Evolutionary conservation across 75 land plant genomes (phyloP).

Genomic region (Sequoiadendron giganteum): DNA sequence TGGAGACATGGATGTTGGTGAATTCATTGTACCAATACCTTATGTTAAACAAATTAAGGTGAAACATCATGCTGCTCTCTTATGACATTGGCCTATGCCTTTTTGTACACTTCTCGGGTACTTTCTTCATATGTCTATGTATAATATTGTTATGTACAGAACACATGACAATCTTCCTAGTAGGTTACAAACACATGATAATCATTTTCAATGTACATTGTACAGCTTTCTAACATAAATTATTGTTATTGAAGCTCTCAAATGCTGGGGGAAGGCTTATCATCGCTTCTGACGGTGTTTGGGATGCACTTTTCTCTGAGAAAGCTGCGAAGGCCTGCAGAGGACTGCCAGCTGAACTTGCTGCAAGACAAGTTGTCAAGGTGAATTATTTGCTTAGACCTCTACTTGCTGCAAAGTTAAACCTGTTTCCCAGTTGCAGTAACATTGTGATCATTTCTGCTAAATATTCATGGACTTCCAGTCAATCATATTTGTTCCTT

Average conservation of each 20-base stretch:
- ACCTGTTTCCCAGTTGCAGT: not conserved
- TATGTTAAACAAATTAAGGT: constrained; percentile 95
- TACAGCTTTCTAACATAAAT: not conserved
- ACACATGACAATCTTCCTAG: not conserved
- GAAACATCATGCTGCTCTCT: constrained; percentile 7
- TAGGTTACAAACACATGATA: not conserved
- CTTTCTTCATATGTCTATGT: not conserved
- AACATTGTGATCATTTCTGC: not conserved
- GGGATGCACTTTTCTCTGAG: constrained; percentile 77
- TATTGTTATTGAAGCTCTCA: constrained; percentile 46
- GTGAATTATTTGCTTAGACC: constrained; percentile 25
- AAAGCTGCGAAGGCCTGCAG: constrained; percentile 70
- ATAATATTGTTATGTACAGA: not conserved
- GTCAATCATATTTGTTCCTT: not conserved
- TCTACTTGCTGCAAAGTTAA: not conserved
- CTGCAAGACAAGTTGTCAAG: constrained; percentile 90
- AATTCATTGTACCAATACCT: constrained; percentile 84
- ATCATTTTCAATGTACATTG: not conserved
- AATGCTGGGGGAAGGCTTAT: constrained; percentile 91
- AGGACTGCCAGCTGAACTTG: constrained; percentile 82
- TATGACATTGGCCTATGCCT: not conserved
- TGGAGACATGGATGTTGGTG: constrained; percentile 94
- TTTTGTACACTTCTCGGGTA: not conserved
- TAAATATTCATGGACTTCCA: not conserved
- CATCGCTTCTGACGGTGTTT: constrained; percentile 86